Base-by-base conservation (phyloP, 805 yeast species). In the Candida methanosorbosa region DNA sequence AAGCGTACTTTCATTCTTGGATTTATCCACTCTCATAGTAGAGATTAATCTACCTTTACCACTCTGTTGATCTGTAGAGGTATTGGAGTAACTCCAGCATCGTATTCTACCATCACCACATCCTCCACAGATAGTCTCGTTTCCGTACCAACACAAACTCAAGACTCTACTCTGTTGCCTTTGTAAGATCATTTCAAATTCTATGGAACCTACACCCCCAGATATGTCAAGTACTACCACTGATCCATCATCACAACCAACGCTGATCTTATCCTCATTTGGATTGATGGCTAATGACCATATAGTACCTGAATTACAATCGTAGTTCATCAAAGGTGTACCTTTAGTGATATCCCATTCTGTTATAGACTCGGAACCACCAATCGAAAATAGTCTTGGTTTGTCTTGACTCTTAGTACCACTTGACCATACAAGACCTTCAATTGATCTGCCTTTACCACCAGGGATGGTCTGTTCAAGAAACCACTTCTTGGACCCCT, bases 191-290 rank as follows among this genome's bases (percentile, higher is more conserved):
- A 69, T 59, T 38, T 72, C 80, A 54, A 81, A 86, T 52, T 84
- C 95, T 46, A 90, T 63, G 16, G 71, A 71, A 9, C 94, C 95
- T n/a, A 66, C 66, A 14, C 95, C 96, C 12, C 92, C 95, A 7
- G 84, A 65, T n/a, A 88, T 75, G 50, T 86, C 86, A 14, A 87
- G 66, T 4, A 92, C 56, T 2, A 83, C 94, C 9, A 90, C 87
- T 6, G 85, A 68, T 18, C 98, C 98, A 52, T 88, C 94, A 46
- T 92, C 98, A 57, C 97, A 90, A 4, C 97, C 98, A 1, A 84
- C 83, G 1, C 95, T 85, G 24, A 92, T 61, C 46, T 68, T 75
- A 39, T 69, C 60, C 31, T 79, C 82, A 17, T 70, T 61, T 18
- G 70, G 68, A 42, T 77, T 78, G 17, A 77, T 74, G 4, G 81